Evolutionary conservation across 441 rosid species (phyloP).

Genomic region (Aleurites moluccanus): DNA sequence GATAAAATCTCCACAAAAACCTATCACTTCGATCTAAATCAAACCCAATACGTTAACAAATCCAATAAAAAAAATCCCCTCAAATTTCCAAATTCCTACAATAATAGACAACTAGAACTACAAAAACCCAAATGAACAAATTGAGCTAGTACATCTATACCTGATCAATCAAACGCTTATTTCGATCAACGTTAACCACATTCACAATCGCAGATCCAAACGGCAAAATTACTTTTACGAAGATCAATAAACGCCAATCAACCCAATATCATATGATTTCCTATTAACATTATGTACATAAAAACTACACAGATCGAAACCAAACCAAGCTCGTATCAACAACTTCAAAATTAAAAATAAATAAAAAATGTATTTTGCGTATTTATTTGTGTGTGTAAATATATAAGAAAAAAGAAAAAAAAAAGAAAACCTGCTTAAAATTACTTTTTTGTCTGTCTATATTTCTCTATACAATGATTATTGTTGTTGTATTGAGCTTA

Average conservation of each 20-base stretch:
- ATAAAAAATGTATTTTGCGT: too few relatives aligned
- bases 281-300: conserved; percentile 17
- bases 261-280: conserved; percentile 24
- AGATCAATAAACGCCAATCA: conserved; percentile 12
- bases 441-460: not conserved
- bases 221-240: conserved; percentile 9
- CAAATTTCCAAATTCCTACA: conserved; percentile 11
- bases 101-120: conserved; percentile 4
- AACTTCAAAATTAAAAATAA: conserved; percentile 5
- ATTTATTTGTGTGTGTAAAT: too few relatives aligned
- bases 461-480: not conserved
- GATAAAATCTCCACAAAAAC: not conserved
- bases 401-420: too few relatives aligned
- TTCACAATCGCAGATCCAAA: conserved; percentile 32
- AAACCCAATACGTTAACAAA: conserved; percentile 18
- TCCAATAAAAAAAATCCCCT: conserved; percentile 1
- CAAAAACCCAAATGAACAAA: conserved; percentile 3
- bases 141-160: not conserved
- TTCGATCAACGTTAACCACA: not conserved
- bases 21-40: conserved; percentile 17
- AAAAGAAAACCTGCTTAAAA: not conserved
- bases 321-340: not conserved
- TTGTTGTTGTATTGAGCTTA: not conserved
- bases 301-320: conserved; percentile 27
- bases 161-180: not conserved